A percentile compares a stretch with the other conserved stretches of the same genome.
Conservation (phyloP, 371 early-diverging fungal species). For the Rhizopus sp. region DNA sequence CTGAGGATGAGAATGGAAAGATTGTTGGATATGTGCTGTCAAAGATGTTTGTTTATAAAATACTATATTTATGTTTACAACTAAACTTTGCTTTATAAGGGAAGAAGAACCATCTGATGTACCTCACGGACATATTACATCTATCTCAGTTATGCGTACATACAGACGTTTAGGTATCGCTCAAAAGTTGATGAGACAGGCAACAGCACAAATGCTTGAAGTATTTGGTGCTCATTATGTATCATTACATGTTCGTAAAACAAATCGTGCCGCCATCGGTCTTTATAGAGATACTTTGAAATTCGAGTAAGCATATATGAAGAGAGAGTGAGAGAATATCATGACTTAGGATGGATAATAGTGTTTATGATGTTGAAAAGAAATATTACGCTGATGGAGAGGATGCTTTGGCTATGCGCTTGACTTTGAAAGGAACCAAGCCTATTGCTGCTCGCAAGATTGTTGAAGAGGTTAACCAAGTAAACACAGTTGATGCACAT, state of each 20-base stretch:
- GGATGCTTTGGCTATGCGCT: constrained; percentile 85
- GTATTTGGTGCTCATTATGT: constrained; percentile 85
- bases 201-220: constrained; percentile 90
- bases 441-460: constrained; percentile 30
- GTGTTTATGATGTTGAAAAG: constrained; percentile 88
- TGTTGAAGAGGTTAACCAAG: constrained; percentile 43
- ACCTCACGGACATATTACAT: constrained; percentile 96
- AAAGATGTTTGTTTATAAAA: constrained; percentile 76
- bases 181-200: constrained; percentile 92
- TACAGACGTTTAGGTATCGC: constrained; percentile 96
- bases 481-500: constrained; percentile 21
- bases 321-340: neutral
- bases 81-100: constrained; percentile 42
- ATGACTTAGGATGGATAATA: constrained; percentile 23
- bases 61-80: neutral
- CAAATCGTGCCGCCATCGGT: constrained; percentile 91
- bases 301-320: constrained; percentile 73
- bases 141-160: constrained; percentile 92
- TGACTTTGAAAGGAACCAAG: constrained; percentile 45
- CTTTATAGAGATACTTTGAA: constrained; percentile 91
- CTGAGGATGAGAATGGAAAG: constrained; percentile 87
- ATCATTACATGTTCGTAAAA: constrained; percentile 93
- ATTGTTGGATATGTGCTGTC: constrained; percentile 97
- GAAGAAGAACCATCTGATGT: constrained; percentile 79
- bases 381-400: constrained; percentile 99